These are phyloP conservation scores for Pythium apleroticum DNA, from an alignment of 352 stramenopile genomes.

Conservation along the genomic window DNA sequence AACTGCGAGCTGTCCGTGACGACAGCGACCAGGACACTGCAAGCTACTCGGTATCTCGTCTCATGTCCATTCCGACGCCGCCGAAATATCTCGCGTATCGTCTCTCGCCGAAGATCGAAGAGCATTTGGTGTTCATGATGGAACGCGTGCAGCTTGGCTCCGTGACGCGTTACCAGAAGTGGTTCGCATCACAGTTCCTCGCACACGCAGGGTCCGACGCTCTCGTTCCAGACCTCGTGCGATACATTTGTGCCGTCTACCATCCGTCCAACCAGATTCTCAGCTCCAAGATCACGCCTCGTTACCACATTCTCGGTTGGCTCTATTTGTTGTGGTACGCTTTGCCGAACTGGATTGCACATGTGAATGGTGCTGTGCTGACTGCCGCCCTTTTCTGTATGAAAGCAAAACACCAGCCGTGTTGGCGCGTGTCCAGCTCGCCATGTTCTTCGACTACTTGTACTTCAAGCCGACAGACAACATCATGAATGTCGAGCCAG, in stretches of 20 bases:
- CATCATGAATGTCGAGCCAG: conserved; percentile 82
- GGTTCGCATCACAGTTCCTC: conserved; percentile 83
- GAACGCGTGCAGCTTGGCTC: conserved; percentile 74
- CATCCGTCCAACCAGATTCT: conserved; percentile 83
- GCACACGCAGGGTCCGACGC: conserved; percentile 62
- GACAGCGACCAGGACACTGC: conserved; percentile 52
- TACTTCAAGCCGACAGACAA: conserved; percentile 83
- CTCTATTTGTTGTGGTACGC: conserved; percentile 81
- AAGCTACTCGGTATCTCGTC: conserved; percentile 59
- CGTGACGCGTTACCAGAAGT: conserved; percentile 84
- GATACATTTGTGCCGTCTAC: conserved; percentile 83
- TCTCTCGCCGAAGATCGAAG: conserved; percentile 85
- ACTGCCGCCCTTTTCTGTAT: conserved; percentile 6
- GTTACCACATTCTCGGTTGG: conserved; percentile 86
- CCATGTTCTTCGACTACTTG: conserved; percentile 89
- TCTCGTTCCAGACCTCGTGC: conserved; percentile 78
- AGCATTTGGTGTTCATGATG: conserved; percentile 88
- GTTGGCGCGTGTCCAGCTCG: conserved; percentile 71
- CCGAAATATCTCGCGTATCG: conserved; percentile 78
- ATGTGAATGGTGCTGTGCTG: not conserved
- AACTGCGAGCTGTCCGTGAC: conserved; percentile 67
- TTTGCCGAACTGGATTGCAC: not conserved
- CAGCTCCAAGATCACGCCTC: conserved; percentile 79
- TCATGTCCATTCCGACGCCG: conserved; percentile 76
- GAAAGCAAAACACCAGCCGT: conserved; percentile 70